Conservation (phyloP, 108 stramenopile genomes). For the Tribonema minus region DNA sequence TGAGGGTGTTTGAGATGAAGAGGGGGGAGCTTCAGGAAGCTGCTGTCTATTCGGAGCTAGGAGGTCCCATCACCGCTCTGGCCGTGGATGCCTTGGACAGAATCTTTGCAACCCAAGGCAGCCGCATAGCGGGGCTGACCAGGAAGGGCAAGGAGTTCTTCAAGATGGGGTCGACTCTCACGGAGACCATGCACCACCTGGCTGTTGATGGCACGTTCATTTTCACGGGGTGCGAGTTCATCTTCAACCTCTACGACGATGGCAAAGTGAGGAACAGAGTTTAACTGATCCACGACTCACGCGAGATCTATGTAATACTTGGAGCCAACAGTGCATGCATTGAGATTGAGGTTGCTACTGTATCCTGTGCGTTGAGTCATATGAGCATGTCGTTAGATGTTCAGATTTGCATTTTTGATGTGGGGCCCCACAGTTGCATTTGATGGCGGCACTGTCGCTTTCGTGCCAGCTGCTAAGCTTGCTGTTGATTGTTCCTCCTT, state of each 20-base stretch:
- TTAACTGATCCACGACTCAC: too few relatives aligned
- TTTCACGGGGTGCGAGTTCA: slow-evolving; percentile 50
- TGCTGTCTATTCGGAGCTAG: neutral
- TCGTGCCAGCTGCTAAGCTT: too few relatives aligned
- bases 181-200: slow-evolving; percentile 52
- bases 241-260: slow-evolving; percentile 52
- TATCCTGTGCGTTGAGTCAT: too few relatives aligned
- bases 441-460: too few relatives aligned
- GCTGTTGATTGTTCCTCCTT: too few relatives aligned
- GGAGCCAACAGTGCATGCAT: too few relatives aligned
- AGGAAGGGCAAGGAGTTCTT: slow-evolving; percentile 56
- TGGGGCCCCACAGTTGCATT: too few relatives aligned
- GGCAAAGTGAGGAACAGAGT: too few relatives aligned
- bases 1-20: slow-evolving; percentile 52
- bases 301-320: too few relatives aligned
- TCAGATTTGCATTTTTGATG: too few relatives aligned
- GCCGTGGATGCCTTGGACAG: slow-evolving; percentile 43
- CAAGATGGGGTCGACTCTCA: slow-evolving; percentile 45
- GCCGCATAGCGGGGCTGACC: slow-evolving; percentile 37
- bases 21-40: slow-evolving; percentile 48
- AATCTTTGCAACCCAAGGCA: slow-evolving; percentile 45
- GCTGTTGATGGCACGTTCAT: slow-evolving; percentile 38
- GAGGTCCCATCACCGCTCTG: slow-evolving; percentile 12
- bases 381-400: too few relatives aligned
- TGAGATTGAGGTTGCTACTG: too few relatives aligned